These are phyloP conservation scores for Aspergillus diversus DNA, from an alignment of 495 filamentous ascomycete genomes.

Conservation along the genomic window DNA sequence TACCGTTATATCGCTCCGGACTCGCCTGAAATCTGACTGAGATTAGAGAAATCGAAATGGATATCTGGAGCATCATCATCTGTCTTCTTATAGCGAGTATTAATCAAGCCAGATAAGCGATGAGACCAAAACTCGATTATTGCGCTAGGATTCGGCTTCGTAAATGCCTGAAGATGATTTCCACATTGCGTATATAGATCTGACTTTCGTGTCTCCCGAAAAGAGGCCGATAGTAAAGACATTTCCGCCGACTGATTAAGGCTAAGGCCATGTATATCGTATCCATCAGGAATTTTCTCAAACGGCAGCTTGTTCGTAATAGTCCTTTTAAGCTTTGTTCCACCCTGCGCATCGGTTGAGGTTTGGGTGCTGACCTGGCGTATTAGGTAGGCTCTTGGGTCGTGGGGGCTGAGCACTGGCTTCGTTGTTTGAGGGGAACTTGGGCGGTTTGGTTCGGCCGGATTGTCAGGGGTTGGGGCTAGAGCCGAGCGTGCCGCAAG, in stretches of 20 bases:
- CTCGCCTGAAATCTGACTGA: constrained; percentile 1
- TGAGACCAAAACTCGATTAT: constrained; percentile 21
- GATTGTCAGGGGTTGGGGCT: constrained; percentile 18
- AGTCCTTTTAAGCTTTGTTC: constrained; percentile 27
- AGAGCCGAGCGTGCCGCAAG: constrained; percentile 44
- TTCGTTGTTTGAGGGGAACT: background rate
- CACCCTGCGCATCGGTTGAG: background rate
- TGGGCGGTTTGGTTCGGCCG: background rate
- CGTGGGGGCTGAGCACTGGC: constrained; percentile 26
- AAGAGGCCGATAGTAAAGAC: constrained; percentile 5
- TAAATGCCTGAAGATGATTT: constrained; percentile 23
- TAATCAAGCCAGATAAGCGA: constrained; percentile 23
- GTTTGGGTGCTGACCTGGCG: constrained; percentile 23
- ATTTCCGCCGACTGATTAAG: constrained; percentile 22
- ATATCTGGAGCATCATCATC: constrained; percentile 2
- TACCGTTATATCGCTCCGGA: background rate
- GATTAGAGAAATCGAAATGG: constrained; percentile 23
- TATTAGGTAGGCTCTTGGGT: constrained; percentile 46
- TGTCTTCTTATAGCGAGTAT: constrained; percentile 21
- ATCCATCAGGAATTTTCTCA: constrained; percentile 40
- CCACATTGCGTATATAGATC: constrained; percentile 32
- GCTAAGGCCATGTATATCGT: constrained; percentile 32
- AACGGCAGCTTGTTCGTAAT: constrained; percentile 37
- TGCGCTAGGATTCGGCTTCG: constrained; percentile 1
- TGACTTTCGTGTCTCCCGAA: constrained; percentile 3